phyloP scores from a whole-genome alignment of 352 stramenopile species.

The Pythium aristosporum region DNA sequence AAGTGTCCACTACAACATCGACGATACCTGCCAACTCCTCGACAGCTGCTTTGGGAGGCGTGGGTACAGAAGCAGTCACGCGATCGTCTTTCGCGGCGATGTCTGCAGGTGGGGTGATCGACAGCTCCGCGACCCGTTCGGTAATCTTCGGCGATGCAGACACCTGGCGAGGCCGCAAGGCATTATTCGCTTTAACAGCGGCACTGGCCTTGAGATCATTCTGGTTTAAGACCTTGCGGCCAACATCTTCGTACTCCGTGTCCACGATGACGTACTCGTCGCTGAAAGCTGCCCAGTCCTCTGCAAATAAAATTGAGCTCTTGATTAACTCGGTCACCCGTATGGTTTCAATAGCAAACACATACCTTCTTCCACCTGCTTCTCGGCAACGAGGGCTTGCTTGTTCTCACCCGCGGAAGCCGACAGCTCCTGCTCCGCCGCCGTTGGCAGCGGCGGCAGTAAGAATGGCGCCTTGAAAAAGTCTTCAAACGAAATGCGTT shows the following conservation, averaged over 20 bases:
- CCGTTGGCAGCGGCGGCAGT: constrained; percentile 48
- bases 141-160: constrained; percentile 9
- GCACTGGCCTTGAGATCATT: constrained; percentile 20
- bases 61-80: constrained; percentile 19
- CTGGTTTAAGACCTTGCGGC: constrained; percentile 62
- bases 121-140: constrained; percentile 21
- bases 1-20: constrained; percentile 34
- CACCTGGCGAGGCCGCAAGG: constrained; percentile 6
- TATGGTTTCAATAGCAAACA: neutral
- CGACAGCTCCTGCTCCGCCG: constrained; percentile 33
- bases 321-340: neutral
- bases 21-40: constrained; percentile 19
- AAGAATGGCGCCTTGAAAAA: constrained; percentile 73
- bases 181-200: constrained; percentile 14
- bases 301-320: constrained; percentile 24
- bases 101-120: constrained; percentile 15
- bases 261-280: constrained; percentile 85
- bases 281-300: constrained; percentile 70
- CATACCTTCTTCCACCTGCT: constrained; percentile 63
- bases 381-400: constrained; percentile 67
- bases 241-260: constrained; percentile 78
- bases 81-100: constrained; percentile 20
- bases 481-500: constrained; percentile 78
- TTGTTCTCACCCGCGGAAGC: constrained; percentile 42
- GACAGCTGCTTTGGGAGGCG: neutral